Conservation (phyloP, 495 filamentous ascomycete species). For the Entonaema liquescens region DNA sequence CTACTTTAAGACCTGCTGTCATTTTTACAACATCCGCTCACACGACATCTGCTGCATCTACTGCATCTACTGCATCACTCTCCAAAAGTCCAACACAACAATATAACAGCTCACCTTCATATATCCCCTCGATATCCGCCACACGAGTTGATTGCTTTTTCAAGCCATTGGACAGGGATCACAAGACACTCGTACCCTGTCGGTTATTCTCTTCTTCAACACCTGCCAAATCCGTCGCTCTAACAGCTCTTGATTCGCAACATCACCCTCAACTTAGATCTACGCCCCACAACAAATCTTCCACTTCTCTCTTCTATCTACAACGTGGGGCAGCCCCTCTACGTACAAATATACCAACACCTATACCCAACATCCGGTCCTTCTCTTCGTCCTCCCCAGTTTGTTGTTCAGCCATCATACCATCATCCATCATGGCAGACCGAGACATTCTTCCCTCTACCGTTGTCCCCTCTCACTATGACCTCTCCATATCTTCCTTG, state of each 20-base stretch:
- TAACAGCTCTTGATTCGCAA: conserved; percentile 25
- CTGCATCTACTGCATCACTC: conserved; percentile 24
- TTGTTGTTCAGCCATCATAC: conserved; percentile 45
- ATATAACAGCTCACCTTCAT: conserved; percentile 14
- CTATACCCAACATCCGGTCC: conserved; percentile 13
- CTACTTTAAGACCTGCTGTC: background rate
- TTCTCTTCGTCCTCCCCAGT: conserved; percentile 41
- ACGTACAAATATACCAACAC: conserved; percentile 21
- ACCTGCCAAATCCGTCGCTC: conserved; percentile 44
- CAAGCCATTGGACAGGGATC: conserved; percentile 27
- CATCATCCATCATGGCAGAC: conserved; percentile 57
- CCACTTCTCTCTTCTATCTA: background rate
- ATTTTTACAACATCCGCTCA: background rate
- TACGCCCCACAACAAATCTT: conserved; percentile 26
- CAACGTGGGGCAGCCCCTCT: conserved; percentile 18
- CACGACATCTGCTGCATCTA: background rate
- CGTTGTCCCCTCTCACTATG: conserved; percentile 86
- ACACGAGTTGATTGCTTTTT: conserved; percentile 28
- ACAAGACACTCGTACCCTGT: conserved; percentile 23
- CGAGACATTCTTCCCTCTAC: conserved; percentile 65
- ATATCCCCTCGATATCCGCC: conserved; percentile 7
- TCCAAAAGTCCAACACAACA: conserved; percentile 18
- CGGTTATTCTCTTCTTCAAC: conserved; percentile 29
- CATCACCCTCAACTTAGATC: conserved; percentile 34
- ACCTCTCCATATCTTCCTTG: conserved; percentile 80